Percentiles rank a stretch among this genome's conserved stretches.
phyloP scores from a whole-genome alignment of 306 rosid species.

The Cucurbita argyrosperma region DNA sequence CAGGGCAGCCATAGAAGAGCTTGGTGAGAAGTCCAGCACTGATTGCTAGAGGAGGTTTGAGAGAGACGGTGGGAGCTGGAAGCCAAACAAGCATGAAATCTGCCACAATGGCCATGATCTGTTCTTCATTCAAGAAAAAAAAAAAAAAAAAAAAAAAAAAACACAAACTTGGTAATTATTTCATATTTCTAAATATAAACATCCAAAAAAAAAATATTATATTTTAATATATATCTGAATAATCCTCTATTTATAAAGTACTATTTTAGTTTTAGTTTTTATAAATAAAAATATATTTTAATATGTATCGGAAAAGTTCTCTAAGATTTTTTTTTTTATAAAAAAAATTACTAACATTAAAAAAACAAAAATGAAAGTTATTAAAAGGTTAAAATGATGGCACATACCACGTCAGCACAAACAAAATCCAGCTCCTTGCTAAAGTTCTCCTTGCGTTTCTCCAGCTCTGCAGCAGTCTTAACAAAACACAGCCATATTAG shows the following conservation, averaged over 20 bases:
- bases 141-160: not conserved
- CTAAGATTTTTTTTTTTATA: no score
- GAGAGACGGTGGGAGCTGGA: conserved; percentile 81
- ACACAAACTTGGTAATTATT: no score
- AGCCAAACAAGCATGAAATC: conserved; percentile 52
- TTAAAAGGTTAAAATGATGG: not conserved
- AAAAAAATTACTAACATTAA: no score
- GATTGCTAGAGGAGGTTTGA: conserved; percentile 50
- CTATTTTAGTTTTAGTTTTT: no score
- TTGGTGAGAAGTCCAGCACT: conserved; percentile 60
- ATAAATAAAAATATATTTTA: no score
- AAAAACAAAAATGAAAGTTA: no score
- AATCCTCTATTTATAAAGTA: no score
- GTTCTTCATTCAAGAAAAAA: not conserved
- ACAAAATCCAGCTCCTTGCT: conserved; percentile 40
- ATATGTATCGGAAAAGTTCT: no score
- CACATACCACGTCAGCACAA: conserved; percentile 33
- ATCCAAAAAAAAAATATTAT: no score
- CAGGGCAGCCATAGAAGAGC: conserved; percentile 91
- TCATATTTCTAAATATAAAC: no score
- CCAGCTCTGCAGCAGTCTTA: conserved; percentile 37
- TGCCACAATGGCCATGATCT: conserved; percentile 41
- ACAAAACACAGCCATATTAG: not conserved
- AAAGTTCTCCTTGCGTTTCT: conserved; percentile 31
- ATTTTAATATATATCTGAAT: no score